Percentiles rank a stretch among this genome's conserved stretches.
Evolutionary conservation across 768 basidiomycete genomes (phyloP).

Genomic region (Royoungia palumana): DNA sequence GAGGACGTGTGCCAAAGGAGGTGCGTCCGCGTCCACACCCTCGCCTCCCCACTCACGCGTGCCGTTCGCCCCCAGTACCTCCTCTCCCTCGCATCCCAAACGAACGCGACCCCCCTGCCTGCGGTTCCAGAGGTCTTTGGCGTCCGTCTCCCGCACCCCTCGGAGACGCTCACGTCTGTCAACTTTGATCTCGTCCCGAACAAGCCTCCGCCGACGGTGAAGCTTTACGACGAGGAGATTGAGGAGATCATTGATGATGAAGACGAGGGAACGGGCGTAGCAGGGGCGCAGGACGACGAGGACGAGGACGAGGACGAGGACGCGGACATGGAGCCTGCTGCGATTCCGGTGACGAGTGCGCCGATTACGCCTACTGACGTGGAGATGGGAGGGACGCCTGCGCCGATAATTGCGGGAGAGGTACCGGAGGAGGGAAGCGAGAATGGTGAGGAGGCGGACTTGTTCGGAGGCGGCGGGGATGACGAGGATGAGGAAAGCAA

Average conservation of each 20-base stretch:
- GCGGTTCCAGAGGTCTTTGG: constrained; percentile 88
- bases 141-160: constrained; percentile 65
- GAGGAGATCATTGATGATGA: constrained; percentile 63
- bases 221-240: constrained; percentile 74
- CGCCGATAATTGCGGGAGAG: constrained; percentile 32
- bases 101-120: constrained; percentile 76
- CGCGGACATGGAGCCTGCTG: constrained; percentile 67
- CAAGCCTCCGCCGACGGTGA: constrained; percentile 74
- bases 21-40: constrained; percentile 36
- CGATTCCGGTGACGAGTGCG: constrained; percentile 40
- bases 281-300: too few species aligned
- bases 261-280: constrained; percentile 28
- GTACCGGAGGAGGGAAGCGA: constrained; percentile 65
- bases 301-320: constrained; percentile 58
- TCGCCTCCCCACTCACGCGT: not conserved
- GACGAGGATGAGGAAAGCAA: constrained; percentile 64
- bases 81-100: constrained; percentile 77
- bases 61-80: constrained; percentile 54
- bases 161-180: constrained; percentile 73
- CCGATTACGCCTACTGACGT: constrained; percentile 59
- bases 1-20: constrained; percentile 86
- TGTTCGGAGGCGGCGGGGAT: constrained; percentile 69
- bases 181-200: constrained; percentile 88
- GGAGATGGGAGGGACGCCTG: constrained; percentile 43
- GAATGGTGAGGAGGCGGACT: constrained; percentile 67